These are phyloP conservation scores for Aspergillus heteromorphus DNA, from an alignment of 495 filamentous ascomycete species.

Conservation along the genomic window DNA sequence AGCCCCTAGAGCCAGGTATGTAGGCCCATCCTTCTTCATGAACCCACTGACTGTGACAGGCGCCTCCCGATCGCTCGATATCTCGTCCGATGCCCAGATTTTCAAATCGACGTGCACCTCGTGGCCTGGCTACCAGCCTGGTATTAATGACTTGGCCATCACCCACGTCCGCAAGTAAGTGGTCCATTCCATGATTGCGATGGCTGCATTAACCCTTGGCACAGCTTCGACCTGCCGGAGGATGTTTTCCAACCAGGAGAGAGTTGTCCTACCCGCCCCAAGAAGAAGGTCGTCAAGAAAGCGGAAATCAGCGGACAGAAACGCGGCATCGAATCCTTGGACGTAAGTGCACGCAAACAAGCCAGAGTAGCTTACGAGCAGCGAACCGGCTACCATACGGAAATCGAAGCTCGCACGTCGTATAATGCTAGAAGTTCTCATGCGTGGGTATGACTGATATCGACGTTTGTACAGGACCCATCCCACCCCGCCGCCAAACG, in stretches of 20 bases:
- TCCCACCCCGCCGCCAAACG: constrained; percentile 35
- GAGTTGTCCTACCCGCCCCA: constrained; percentile 56
- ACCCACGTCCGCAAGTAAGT: constrained; percentile 73
- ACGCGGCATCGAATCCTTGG: constrained; percentile 38
- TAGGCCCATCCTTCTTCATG: constrained; percentile 8
- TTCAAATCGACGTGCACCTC: constrained; percentile 67
- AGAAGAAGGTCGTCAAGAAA: constrained; percentile 54
- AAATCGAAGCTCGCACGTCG: constrained; percentile 19
- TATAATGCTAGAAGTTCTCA: constrained; percentile 15
- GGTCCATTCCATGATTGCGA: background rate
- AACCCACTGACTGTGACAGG: constrained; percentile 33
- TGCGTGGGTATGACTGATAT: constrained; percentile 34
- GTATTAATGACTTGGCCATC: constrained; percentile 61
- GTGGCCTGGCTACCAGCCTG: constrained; percentile 60
- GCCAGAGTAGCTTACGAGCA: constrained; percentile 19
- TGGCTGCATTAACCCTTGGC: constrained; percentile 12
- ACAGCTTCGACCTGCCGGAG: constrained; percentile 75
- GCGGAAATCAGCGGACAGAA: constrained; percentile 34
- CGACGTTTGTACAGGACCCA: constrained; percentile 24
- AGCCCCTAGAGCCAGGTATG: constrained; percentile 30
- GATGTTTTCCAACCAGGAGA: constrained; percentile 87
- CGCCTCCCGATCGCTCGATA: constrained; percentile 48
- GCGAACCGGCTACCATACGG: constrained; percentile 5
- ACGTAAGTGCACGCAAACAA: constrained; percentile 40
- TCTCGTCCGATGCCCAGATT: constrained; percentile 66